These are phyloP conservation scores for Nothophoma quercina DNA, from an alignment of 2,329 filamentous ascomycete species.

Conservation along the genomic window DNA sequence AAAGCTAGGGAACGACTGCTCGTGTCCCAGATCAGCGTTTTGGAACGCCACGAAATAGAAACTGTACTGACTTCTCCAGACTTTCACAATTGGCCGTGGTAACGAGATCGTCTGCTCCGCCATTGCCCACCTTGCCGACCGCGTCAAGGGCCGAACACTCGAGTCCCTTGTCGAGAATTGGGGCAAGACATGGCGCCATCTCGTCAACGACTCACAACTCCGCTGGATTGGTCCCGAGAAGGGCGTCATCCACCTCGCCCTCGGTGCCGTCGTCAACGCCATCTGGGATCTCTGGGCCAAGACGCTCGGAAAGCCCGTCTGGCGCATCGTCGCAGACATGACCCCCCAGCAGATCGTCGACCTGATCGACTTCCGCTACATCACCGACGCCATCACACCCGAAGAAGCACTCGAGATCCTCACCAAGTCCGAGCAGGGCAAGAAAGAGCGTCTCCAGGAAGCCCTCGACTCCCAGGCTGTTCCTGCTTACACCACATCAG, in stretches of 20 bases:
- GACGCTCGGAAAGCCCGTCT: conserved; percentile 83
- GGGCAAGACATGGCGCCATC: conserved; percentile 88
- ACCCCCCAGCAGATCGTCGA: conserved; percentile 83
- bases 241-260: conserved; percentile 89
- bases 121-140: conserved; percentile 78
- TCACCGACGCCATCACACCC: conserved; percentile 89
- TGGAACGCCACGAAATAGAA: too few relatives aligned
- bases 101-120: conserved; percentile 92
- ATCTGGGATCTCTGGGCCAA: conserved; percentile 98
- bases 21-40: too few relatives aligned
- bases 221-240: conserved; percentile 96
- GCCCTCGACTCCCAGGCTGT: conserved; percentile 78
- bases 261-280: conserved; percentile 88
- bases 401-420: conserved; percentile 81
- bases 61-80: conserved; percentile 43
- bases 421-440: conserved; percentile 69
- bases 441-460: conserved; percentile 74
- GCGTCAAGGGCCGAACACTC: conserved; percentile 77
- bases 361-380: conserved; percentile 94
- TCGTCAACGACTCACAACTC: conserved; percentile 89
- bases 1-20: too few relatives aligned
- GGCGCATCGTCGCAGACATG: conserved; percentile 91
- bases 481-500: conserved; percentile 88
- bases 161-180: conserved; percentile 79
- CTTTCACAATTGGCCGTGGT: conserved; percentile 86